phyloP scores from a whole-genome alignment of 2,329 filamentous ascomycete species.

The Penicillium sp. region DNA sequence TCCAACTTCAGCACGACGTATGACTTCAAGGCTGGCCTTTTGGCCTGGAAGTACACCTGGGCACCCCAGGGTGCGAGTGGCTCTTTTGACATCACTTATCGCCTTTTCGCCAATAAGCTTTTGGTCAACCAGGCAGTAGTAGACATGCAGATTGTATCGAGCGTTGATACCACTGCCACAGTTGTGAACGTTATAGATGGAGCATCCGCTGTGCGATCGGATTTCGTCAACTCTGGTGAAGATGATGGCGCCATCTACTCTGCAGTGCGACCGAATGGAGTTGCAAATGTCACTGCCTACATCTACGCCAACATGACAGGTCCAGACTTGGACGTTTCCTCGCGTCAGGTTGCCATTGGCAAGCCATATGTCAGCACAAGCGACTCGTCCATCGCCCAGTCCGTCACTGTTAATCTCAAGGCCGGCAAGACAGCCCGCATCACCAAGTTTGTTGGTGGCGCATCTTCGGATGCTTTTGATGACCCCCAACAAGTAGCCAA shows the following conservation, averaged over 20 bases:
- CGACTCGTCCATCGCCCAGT: slow-evolving; percentile 64
- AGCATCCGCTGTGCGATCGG: slow-evolving; percentile 64
- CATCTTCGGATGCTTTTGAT: slow-evolving; percentile 66
- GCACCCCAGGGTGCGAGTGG: slow-evolving; percentile 50
- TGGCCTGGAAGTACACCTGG: slow-evolving; percentile 68
- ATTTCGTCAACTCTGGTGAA: slow-evolving; percentile 57
- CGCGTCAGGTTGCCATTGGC: slow-evolving; percentile 45
- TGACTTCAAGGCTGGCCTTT: slow-evolving; percentile 62
- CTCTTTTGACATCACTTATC: slow-evolving; percentile 61
- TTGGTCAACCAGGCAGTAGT: slow-evolving; percentile 62
- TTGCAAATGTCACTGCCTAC: slow-evolving; percentile 64
- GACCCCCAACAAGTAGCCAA: slow-evolving; percentile 58
- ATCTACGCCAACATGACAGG: slow-evolving; percentile 49
- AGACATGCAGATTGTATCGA: slow-evolving; percentile 58
- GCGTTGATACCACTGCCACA: slow-evolving; percentile 53
- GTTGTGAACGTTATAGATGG: slow-evolving; percentile 69
- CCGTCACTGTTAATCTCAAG: slow-evolving; percentile 54
- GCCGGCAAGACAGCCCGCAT: slow-evolving; percentile 56
- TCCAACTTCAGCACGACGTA: slow-evolving; percentile 61
- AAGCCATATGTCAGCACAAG: slow-evolving; percentile 55
- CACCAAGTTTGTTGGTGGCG: slow-evolving; percentile 67
- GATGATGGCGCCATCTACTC: slow-evolving; percentile 62
- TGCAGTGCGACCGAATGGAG: slow-evolving; percentile 62
- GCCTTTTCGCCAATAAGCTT: slow-evolving; percentile 65
- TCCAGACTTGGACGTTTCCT: slow-evolving; percentile 43